These are phyloP conservation scores for Candida anglica DNA, from an alignment of 805 yeast genomes.

Conservation along the genomic window DNA sequence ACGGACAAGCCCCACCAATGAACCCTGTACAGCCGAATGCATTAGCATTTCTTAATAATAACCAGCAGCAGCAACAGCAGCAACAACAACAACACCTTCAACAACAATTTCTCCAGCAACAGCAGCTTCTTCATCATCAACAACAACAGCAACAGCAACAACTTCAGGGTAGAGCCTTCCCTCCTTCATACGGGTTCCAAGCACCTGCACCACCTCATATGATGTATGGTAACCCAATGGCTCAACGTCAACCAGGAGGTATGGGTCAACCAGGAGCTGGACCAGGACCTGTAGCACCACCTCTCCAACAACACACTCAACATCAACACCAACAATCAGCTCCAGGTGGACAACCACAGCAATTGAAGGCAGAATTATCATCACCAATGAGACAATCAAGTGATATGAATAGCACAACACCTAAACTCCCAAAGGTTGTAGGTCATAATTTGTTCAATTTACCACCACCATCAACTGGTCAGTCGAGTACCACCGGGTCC, in stretches of 20 bases:
- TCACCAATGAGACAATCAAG: slow-evolving; percentile 26
- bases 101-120: slow-evolving; percentile 5
- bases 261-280: no score
- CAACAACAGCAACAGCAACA: no score
- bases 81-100: background rate
- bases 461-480: slow-evolving; percentile 27
- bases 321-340: slow-evolving; percentile 7
- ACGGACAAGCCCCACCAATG: slow-evolving; percentile 11
- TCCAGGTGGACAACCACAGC: slow-evolving; percentile 5
- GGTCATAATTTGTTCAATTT: slow-evolving; percentile 24
- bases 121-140: no score
- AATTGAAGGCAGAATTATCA: slow-evolving; percentile 34
- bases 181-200: slow-evolving; percentile 6
- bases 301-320: slow-evolving; percentile 6
- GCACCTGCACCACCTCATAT: slow-evolving; percentile 15
- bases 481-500: slow-evolving; percentile 8
- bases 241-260: no score
- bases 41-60: slow-evolving; percentile 11
- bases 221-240: slow-evolving; percentile 20
- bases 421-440: slow-evolving; percentile 28
- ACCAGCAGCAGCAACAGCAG: slow-evolving; percentile 6
- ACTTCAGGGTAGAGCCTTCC: no score
- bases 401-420: slow-evolving; percentile 19
- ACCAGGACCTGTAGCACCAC: no score
- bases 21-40: slow-evolving; percentile 19